phyloP scores from a whole-genome alignment of 2,329 filamentous ascomycete genomes.

The Dryadomyces quercus-mongolicae region DNA sequence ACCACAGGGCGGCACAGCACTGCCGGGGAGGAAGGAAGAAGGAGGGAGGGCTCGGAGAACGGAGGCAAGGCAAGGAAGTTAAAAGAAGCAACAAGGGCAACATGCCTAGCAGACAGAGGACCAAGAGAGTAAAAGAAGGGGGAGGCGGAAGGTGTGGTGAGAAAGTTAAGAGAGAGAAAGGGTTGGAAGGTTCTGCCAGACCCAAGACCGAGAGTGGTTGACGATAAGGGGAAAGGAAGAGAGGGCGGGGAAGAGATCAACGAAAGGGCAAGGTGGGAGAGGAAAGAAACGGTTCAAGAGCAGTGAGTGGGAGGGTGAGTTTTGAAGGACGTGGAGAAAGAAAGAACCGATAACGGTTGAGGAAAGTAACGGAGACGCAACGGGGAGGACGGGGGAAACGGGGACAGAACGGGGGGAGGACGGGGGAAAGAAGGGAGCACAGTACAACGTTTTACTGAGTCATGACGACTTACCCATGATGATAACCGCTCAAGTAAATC shows the following conservation, averaged over 20 bases:
- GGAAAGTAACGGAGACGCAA: constrained; percentile 5
- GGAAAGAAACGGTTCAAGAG: background rate
- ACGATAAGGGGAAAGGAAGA: background rate
- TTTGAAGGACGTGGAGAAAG: background rate
- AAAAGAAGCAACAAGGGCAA: constrained; percentile 1
- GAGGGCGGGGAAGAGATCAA: background rate
- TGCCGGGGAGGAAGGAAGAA: background rate
- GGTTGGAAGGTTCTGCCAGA: no score
- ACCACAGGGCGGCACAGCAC: background rate
- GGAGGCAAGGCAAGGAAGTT: constrained; percentile 1
- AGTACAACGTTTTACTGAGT: constrained; percentile 2
- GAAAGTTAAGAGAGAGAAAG: background rate
- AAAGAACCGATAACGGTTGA: constrained; percentile 1
- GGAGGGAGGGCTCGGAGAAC: background rate
- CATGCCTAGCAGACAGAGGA: background rate
- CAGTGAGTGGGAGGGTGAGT: background rate
- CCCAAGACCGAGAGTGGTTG: background rate
- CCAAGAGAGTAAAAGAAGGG: background rate
- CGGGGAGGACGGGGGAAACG: constrained; percentile 2
- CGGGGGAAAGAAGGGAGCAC: background rate
- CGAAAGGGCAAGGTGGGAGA: background rate
- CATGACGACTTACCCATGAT: constrained; percentile 8
- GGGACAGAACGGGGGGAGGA: background rate
- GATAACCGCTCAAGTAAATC: constrained; percentile 1
- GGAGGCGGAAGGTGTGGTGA: background rate